Percentiles rank a stretch among this genome's conserved stretches.
phyloP scores from a whole-genome alignment of 148 eudicot species.

The Agrostemma githago region DNA sequence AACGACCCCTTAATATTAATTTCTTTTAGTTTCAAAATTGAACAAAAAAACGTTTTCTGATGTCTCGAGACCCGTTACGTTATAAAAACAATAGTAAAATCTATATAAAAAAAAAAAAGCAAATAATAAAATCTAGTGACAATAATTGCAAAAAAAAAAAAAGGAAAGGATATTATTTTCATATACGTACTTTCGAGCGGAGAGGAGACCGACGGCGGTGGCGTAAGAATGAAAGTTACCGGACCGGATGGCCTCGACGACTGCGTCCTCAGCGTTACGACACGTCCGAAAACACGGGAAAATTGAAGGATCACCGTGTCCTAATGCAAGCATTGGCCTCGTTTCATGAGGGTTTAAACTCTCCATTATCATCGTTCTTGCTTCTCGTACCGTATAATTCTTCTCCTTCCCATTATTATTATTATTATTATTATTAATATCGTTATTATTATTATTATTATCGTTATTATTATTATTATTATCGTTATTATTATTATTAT shows the following conservation, averaged over 20 bases:
- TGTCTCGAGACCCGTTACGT: too few relatives aligned
- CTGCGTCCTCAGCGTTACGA: slow-evolving; percentile 37
- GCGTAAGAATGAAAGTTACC: slow-evolving; percentile 44
- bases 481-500: not conserved
- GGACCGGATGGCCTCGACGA: slow-evolving; percentile 46
- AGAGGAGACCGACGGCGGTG: slow-evolving; percentile 36
- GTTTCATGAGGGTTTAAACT: slow-evolving; percentile 36
- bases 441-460: not conserved
- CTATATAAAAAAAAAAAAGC: too few relatives aligned
- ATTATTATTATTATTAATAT: not conserved
- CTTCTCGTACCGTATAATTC: slow-evolving; percentile 35
- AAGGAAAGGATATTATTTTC: not conserved
- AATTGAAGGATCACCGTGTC: slow-evolving; percentile 61
- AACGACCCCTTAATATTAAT: too few relatives aligned
- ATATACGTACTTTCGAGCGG: slow-evolving; percentile 41
- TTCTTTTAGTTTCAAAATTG: too few relatives aligned
- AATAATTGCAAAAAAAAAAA: not conserved
- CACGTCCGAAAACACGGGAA: slow-evolving; percentile 55
- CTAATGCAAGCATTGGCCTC: slow-evolving; percentile 40
- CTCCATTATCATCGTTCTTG: slow-evolving; percentile 25
- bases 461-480: not conserved
- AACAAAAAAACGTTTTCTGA: too few relatives aligned
- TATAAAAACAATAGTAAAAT: too few relatives aligned
- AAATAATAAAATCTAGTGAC: not conserved
- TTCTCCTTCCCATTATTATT: not conserved